phyloP scores from a whole-genome alignment of 768 basidiomycete species.

The Mycena venus region DNA sequence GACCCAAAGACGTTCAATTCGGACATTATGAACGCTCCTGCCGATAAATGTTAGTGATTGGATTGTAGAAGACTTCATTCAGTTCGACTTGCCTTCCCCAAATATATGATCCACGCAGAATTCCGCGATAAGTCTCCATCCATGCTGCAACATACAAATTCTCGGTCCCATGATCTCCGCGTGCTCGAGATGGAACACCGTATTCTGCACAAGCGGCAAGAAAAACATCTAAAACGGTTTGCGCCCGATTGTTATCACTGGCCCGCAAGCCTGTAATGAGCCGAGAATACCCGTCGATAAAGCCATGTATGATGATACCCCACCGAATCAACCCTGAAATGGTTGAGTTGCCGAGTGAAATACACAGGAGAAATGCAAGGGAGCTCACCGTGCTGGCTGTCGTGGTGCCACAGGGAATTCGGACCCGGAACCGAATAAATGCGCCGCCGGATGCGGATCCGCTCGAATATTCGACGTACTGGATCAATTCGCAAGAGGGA shows the following conservation, averaged over 20 bases:
- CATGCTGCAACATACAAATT: not conserved
- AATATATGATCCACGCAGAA: not conserved
- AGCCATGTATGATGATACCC: constrained; percentile 20
- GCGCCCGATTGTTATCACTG: constrained; percentile 12
- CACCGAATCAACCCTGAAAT: constrained; percentile 15
- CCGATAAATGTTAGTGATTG: not conserved
- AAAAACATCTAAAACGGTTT: not conserved
- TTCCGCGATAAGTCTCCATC: not conserved
- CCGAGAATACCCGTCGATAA: constrained; percentile 13
- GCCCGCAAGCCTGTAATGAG: constrained; percentile 14
- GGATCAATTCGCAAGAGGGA: constrained; percentile 32
- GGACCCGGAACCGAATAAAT: constrained; percentile 44
- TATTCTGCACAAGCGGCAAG: not conserved
- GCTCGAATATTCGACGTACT: constrained; percentile 28
- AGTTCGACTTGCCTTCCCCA: not conserved
- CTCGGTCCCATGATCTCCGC: not conserved
- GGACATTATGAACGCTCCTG: not conserved
- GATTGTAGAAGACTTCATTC: too few relatives aligned
- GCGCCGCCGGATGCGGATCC: constrained; percentile 32
- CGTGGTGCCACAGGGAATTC: constrained; percentile 53
- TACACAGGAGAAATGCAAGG: not conserved
- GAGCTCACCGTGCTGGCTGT: constrained; percentile 14
- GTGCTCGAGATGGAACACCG: not conserved
- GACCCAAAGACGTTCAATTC: not conserved
- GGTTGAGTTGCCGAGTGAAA: not conserved